Conservation (phyloP, 1,284 basidiomycete species). For the Rhizoctonia solani region DNA sequence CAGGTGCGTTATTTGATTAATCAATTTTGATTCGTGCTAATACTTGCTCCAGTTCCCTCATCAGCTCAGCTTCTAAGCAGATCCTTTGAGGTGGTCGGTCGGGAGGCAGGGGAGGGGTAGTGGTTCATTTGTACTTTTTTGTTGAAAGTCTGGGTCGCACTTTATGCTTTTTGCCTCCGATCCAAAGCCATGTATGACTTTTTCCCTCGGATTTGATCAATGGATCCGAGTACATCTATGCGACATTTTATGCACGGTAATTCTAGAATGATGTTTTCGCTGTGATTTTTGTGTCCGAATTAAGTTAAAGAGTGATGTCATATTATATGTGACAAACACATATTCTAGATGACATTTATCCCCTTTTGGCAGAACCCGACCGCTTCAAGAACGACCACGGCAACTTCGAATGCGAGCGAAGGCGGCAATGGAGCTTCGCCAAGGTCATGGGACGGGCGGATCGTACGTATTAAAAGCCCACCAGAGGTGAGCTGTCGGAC, state of each 20-base stretch:
- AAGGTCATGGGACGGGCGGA: constrained; percentile 13
- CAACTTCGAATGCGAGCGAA: constrained; percentile 1
- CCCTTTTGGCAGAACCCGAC: background rate
- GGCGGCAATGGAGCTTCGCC: too few species aligned
- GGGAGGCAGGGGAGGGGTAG: background rate
- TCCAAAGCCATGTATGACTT: constrained; percentile 18
- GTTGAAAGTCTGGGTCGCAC: constrained; percentile 9
- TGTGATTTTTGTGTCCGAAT: background rate
- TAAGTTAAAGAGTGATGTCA: background rate
- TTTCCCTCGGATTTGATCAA: constrained; percentile 18
- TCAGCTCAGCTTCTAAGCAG: constrained; percentile 76
- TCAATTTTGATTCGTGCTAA: background rate
- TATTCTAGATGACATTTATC: background rate
- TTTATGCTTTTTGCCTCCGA: constrained; percentile 8
- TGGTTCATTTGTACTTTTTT: constrained; percentile 21
- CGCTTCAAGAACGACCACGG: background rate
- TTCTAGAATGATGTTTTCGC: constrained; percentile 9
- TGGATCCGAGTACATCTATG: constrained; percentile 22
- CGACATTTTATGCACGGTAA: constrained; percentile 33
- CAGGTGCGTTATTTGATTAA: constrained; percentile 44
- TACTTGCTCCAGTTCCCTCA: constrained; percentile 75
- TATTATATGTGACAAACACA: background rate
- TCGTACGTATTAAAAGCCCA: background rate
- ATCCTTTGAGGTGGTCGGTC: constrained; percentile 13
- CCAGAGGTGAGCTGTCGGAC: background rate